Conservation (phyloP, 441 rosid genomes). For the Melastoma candidum region DNA sequence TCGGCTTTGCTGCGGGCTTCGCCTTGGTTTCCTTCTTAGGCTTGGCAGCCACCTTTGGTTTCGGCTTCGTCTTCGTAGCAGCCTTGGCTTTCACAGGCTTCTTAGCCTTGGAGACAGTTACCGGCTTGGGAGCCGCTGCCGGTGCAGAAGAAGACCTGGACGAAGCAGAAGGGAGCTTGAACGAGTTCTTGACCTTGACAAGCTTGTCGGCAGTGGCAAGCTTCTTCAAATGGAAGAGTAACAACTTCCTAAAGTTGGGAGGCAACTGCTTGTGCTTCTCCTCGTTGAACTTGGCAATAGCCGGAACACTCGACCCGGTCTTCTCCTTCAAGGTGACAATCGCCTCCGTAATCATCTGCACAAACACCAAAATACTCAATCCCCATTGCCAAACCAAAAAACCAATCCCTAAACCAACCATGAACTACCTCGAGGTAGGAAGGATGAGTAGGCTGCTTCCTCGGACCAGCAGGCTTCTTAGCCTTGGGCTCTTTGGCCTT, state of each 20-base stretch:
- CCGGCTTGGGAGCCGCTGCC: conserved; percentile 4
- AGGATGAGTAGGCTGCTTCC: conserved; percentile 60
- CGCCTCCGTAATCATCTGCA: conserved; percentile 77
- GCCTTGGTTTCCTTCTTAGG: conserved; percentile 19
- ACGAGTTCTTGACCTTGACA: conserved; percentile 56
- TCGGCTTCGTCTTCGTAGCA: conserved; percentile 7
- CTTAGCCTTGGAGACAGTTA: conserved; percentile 12
- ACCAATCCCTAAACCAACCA: too few species aligned
- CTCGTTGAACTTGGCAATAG: conserved; percentile 70
- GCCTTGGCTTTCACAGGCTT: conserved; percentile 29
- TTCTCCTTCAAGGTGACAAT: conserved; percentile 69
- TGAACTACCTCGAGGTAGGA: conserved; percentile 58
- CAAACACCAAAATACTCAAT: background rate
- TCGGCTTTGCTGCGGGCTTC: conserved; percentile 20
- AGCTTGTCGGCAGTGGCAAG: conserved; percentile 62
- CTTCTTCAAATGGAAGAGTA: conserved; percentile 56
- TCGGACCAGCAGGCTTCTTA: conserved; percentile 39
- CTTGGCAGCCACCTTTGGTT: too few species aligned
- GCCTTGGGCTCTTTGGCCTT: conserved; percentile 49
- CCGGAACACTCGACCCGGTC: conserved; percentile 85
- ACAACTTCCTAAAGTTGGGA: conserved; percentile 48
- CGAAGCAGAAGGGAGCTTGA: conserved; percentile 6
- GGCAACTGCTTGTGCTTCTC: conserved; percentile 75
- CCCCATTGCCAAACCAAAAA: background rate
- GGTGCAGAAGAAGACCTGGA: conserved; percentile 18